phyloP scores from a whole-genome alignment of 371 early-diverging fungal genomes.

The Apophysomyces elegans region DNA sequence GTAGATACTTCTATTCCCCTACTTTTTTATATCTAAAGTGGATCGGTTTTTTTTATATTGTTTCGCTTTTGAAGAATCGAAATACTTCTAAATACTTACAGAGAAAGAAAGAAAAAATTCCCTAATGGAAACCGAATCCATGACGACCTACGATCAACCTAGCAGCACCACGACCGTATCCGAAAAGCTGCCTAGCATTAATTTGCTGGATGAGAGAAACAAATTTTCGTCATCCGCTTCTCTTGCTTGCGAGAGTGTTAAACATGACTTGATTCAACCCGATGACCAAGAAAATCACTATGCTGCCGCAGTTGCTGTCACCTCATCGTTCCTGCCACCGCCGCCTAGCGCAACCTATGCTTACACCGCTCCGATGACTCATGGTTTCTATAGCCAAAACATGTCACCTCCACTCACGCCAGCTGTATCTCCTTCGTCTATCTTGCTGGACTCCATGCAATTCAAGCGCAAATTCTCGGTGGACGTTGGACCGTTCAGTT shows the following conservation, averaged over 20 bases:
- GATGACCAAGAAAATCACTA: slow-evolving; percentile 5
- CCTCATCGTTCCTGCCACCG: background rate
- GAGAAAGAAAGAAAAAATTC: background rate
- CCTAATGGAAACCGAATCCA: slow-evolving; percentile 9
- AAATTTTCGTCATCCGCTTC: background rate
- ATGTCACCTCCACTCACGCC: slow-evolving; percentile 32
- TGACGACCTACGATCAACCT: slow-evolving; percentile 6
- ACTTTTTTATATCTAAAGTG: background rate
- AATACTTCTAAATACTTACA: no score
- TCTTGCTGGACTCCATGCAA: slow-evolving; percentile 28
- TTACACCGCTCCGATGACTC: background rate
- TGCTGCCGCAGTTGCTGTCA: background rate
- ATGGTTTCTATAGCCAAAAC: slow-evolving; percentile 5
- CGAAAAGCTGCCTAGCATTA: slow-evolving; percentile 5
- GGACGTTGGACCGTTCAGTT: slow-evolving; percentile 55
- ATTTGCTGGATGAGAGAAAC: slow-evolving; percentile 2
- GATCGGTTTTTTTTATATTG: no score
- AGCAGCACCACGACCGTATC: background rate
- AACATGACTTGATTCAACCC: slow-evolving; percentile 4
- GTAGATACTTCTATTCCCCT: background rate
- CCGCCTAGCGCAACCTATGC: slow-evolving; percentile 1
- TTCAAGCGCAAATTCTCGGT: slow-evolving; percentile 52
- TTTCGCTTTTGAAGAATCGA: no score
- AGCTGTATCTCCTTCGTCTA: slow-evolving; percentile 26
- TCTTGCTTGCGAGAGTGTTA: slow-evolving; percentile 8